Percentiles rank a stretch among this genome's conserved stretches.
Conservation (phyloP, 345 rosid species). For the Eucalyptus melliodora region DNA sequence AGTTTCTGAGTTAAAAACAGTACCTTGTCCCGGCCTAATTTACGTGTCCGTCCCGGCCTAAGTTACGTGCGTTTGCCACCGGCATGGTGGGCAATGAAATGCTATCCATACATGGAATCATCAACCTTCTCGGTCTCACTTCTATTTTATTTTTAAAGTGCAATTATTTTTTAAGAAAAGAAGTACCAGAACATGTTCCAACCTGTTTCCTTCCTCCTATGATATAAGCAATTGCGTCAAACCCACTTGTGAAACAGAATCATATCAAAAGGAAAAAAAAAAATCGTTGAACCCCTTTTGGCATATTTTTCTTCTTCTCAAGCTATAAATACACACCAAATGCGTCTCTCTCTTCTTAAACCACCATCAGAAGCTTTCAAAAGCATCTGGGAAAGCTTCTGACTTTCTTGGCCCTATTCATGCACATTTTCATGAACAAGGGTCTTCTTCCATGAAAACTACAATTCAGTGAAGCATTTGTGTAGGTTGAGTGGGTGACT, state of each 20-base stretch:
- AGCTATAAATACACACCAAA: not conserved
- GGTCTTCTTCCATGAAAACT: not conserved
- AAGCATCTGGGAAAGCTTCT: not conserved
- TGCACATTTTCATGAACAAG: not conserved
- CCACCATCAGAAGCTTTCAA: not conserved
- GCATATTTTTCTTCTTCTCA: not conserved
- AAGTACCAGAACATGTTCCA: not conserved
- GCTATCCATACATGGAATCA: not conserved
- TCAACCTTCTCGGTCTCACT: not conserved
- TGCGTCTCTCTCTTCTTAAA: not conserved
- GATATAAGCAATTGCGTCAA: not conserved
- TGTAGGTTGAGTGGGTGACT: not conserved
- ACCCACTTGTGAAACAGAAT: not conserved
- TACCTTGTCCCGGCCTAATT: not conserved
- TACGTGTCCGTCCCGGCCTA: not conserved
- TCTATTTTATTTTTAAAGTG: not conserved
- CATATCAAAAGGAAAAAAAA: not conserved
- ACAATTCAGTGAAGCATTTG: not conserved
- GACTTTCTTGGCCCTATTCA: not conserved
- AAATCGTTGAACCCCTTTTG: too few species aligned
- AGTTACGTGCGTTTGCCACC: not conserved
- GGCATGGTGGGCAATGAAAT: not conserved
- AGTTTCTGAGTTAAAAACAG: not conserved
- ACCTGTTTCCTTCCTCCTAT: not conserved
- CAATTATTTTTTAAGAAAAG: not conserved